Evolutionary conservation across 495 filamentous ascomycete species (phyloP), one percentile per base, ranked within the genome.

Genomic region (Cercophora newfieldiana): DNA sequence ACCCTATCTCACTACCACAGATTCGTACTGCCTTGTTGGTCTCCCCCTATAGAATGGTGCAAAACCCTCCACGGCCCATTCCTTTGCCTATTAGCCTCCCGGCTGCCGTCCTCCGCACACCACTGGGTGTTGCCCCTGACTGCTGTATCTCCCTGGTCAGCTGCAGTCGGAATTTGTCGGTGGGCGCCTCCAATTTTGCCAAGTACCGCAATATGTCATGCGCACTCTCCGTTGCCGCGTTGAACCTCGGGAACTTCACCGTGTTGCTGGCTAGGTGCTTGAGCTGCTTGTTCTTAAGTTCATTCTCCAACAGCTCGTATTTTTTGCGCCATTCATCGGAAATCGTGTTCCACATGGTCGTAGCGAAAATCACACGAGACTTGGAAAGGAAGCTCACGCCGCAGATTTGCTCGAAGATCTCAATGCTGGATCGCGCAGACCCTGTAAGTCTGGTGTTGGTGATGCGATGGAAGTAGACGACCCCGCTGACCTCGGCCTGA

Each of bases 281-380:
- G 53, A 26, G 53, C 19, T 19, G 53, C 53, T 56, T 56, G 10
- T 6, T 16, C 21, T 22, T 19, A 22, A 53, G 49, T 22, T 53
- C 49, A 8, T 6, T 53, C 49, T 53, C 49, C 49, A 53, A 21
- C 10, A 10, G 25, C 53, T 25, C 19, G 53, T 12, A 53, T 19
- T 53, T 47, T 18, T 8, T 7, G 19, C 10, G 49, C 7, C 7
- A 53, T 53, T 12, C 7, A 12, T 8, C 10, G 25, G 7, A 10
- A 26, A 57, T 57, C 19, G 25, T 57, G 54, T 57, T 57, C 54
- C 54, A 57, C 54, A 57, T 57, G 54, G 54, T 57, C 6, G 54
- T 57, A 19, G 19, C 54, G 54, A 57, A 26, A 25, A 29, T 25
- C 3, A 25, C 25, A 7, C 18, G 18, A 47, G 8, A 47, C 19